Evolutionary conservation across 345 rosid genomes (phyloP).

Genomic region (Arabis hirsuta): DNA sequence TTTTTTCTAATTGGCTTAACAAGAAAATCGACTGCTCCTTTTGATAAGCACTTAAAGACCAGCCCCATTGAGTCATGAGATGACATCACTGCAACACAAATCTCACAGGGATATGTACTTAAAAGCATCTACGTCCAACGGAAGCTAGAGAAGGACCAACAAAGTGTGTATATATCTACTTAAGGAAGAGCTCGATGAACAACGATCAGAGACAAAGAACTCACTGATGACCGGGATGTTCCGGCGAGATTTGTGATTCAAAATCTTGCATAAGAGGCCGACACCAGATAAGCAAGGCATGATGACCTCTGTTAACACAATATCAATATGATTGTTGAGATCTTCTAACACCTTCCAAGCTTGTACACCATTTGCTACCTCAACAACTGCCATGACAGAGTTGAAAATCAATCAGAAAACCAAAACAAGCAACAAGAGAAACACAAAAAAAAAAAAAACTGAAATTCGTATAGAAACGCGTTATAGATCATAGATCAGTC

Average conservation of each 20-base stretch:
- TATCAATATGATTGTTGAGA: conserved; percentile 63
- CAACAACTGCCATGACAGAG: conserved; percentile 53
- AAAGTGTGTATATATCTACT: conserved; percentile 18
- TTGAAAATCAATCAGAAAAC: conserved; percentile 6
- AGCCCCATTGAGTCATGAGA: conserved; percentile 83
- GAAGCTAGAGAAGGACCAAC: conserved; percentile 32
- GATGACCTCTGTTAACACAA: conserved; percentile 77
- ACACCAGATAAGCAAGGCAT: conserved; percentile 80
- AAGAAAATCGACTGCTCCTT: conserved; percentile 86
- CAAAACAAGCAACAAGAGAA: background rate
- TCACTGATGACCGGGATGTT: conserved; percentile 84
- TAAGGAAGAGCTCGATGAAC: conserved; percentile 21
- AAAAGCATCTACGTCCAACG: conserved; percentile 44
- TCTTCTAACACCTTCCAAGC: conserved; percentile 87
- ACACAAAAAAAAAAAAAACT: background rate
- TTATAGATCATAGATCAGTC: background rate
- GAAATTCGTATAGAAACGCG: conserved; percentile 34
- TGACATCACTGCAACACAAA: conserved; percentile 78
- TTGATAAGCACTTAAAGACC: conserved; percentile 84
- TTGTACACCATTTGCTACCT: conserved; percentile 69
- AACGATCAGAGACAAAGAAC: conserved; percentile 37
- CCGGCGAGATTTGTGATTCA: conserved; percentile 66
- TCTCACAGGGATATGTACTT: conserved; percentile 36
- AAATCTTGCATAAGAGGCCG: conserved; percentile 76
- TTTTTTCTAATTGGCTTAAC: conserved; percentile 88